Base-by-base conservation (phyloP, 2,329 filamentous ascomycete genomes). In the Metarhizium humberi region DNA sequence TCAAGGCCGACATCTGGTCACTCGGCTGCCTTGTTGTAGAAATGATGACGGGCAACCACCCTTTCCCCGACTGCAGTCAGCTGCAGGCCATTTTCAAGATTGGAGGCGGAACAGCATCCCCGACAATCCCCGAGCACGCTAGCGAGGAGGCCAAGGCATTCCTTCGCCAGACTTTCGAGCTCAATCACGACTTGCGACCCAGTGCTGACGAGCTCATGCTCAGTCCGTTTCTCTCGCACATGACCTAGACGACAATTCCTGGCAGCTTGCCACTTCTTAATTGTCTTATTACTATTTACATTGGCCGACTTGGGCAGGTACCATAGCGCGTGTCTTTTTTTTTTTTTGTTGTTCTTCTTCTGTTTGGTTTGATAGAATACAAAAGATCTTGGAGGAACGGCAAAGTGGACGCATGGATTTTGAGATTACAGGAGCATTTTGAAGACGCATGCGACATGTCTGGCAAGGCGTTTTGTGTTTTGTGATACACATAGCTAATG, bases 81-180 rank as follows among this genome's bases (percentile, higher is more conserved):
- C 78, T 99, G 59, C 94, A 99, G 70, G 94, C 94, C 57, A 96
- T 99, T 66, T 99, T 99, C 79, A 96, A 96, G 75, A 97, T 99
- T 68, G 92, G 92, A 43, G 91, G 88, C 60, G 86, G 87, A 61
- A 88, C 90, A 70, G 90, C 91, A 29, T 85, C 89, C 48, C 94
- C 94, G 0, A 92, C 90, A 16, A 88, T 96, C 55, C 94, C 94
- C 0, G 90, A 95, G 13, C 82, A 86, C 62, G 90, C 91, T 13
- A 94, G 90, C 64, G 81, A 85, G 40, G 92, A 96, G 62, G 92
- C 91, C 4, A 82, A 86, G 69, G 80, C 80, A 48, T 99, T 99
- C 75, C 75, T 99, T 60, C 80, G 81, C 55, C 85, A 88, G 74
- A 96, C 94, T 0, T 99, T 99, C 74, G 91, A 97, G 76, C 86